Percentiles rank a stretch among this genome's conserved stretches.
These are phyloP conservation scores for Starmerella powellii DNA, from an alignment of 805 yeast genomes.

Conservation along the genomic window DNA sequence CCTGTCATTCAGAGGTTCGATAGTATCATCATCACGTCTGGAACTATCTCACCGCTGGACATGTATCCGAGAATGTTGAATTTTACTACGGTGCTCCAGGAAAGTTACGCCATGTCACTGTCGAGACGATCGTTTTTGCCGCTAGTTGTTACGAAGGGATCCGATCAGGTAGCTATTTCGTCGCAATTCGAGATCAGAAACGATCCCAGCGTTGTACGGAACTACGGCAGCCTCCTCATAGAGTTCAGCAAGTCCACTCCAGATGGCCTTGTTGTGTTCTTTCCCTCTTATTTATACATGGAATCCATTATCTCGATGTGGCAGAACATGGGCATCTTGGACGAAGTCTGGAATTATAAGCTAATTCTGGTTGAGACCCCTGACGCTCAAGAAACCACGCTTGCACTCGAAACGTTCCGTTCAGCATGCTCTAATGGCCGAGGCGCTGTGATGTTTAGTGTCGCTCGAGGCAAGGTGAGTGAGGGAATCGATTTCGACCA, in stretches of 20 bases:
- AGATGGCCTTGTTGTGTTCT: slow-evolving; percentile 95
- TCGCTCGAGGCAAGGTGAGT: slow-evolving; percentile 97
- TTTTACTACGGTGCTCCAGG: slow-evolving; percentile 85
- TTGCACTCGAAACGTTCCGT: slow-evolving; percentile 89
- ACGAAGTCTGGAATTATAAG: slow-evolving; percentile 97
- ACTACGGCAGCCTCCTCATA: slow-evolving; percentile 82
- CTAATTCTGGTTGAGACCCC: slow-evolving; percentile 94
- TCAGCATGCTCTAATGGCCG: slow-evolving; percentile 95
- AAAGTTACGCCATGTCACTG: slow-evolving; percentile 90
- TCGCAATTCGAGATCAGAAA: slow-evolving; percentile 94
- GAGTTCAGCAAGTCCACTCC: slow-evolving; percentile 94
- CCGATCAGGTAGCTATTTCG: slow-evolving; percentile 94
- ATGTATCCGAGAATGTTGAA: slow-evolving; percentile 97
- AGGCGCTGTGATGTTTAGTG: slow-evolving; percentile 91
- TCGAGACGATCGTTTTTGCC: slow-evolving; percentile 89
- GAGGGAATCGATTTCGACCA: slow-evolving; percentile 99
- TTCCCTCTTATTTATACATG: slow-evolving; percentile 95
- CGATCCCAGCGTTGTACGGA: slow-evolving; percentile 95
- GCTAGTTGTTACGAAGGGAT: slow-evolving; percentile 90
- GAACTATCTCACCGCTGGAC: slow-evolving; percentile 95
- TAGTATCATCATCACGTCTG: slow-evolving; percentile 89
- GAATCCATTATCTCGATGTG: slow-evolving; percentile 96
- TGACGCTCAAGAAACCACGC: slow-evolving; percentile 94
- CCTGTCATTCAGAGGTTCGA: slow-evolving; percentile 91
- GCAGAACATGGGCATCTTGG: slow-evolving; percentile 97